These are phyloP conservation scores for Rubus idaeus DNA, from an alignment of 306 rosid genomes.

Conservation along the genomic window DNA sequence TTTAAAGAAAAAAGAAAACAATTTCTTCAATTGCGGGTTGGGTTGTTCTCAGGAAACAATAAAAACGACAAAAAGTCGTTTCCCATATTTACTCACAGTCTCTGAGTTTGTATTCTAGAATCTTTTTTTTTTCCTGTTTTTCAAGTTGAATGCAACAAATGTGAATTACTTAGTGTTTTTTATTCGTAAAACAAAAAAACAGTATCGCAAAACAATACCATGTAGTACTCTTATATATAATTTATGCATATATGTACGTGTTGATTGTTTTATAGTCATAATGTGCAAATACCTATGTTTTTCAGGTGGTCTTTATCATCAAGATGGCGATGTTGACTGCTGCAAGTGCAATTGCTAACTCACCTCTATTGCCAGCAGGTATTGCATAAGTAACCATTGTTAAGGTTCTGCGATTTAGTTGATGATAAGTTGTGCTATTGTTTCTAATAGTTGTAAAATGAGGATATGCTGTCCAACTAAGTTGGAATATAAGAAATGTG, in stretches of 20 bases:
- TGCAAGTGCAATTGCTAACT: slow-evolving; percentile 34
- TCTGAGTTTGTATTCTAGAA: too few relatives aligned
- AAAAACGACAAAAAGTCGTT: too few relatives aligned
- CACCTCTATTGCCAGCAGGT: slow-evolving; percentile 52
- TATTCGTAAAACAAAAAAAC: too few relatives aligned
- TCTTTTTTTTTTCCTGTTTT: too few relatives aligned
- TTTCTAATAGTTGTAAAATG: not conserved
- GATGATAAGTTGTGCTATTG: not conserved
- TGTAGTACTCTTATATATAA: not conserved
- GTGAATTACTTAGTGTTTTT: too few relatives aligned
- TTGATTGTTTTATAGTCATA: not conserved
- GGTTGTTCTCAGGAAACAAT: too few relatives aligned
- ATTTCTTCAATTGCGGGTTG: too few relatives aligned
- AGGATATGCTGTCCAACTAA: not conserved
- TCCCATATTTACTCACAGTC: too few relatives aligned
- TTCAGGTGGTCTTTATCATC: slow-evolving; percentile 12
- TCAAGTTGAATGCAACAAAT: too few relatives aligned
- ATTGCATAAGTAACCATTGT: slow-evolving; percentile 7
- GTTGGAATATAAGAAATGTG: not conserved
- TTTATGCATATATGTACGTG: not conserved
- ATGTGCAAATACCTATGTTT: not conserved
- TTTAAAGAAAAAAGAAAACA: too few relatives aligned
- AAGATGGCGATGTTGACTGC: slow-evolving; percentile 35
- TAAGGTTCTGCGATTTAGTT: slow-evolving; percentile 1
- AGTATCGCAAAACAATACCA: too few relatives aligned